Evolutionary conservation across 2,329 filamentous ascomycete species (phyloP).

Genomic region (Calonectria ilicicola): DNA sequence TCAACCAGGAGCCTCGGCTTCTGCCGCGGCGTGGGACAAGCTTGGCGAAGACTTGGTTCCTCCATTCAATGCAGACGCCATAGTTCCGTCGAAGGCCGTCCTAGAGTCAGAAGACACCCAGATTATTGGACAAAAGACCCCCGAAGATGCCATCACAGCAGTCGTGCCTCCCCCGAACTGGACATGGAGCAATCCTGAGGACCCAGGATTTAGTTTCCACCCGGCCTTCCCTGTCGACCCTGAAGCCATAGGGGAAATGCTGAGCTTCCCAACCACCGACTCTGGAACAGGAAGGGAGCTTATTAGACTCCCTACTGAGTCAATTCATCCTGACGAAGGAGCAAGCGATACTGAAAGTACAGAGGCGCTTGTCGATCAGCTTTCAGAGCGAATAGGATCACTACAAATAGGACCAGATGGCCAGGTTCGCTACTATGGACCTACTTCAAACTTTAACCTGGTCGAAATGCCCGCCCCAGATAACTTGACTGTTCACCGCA

Average conservation of each 20-base stretch:
- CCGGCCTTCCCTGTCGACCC: conserved; percentile 24
- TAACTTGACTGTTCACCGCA: conserved; percentile 39
- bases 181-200: conserved; percentile 28
- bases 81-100: neutral
- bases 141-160: conserved; percentile 9
- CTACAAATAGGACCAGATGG: conserved; percentile 40
- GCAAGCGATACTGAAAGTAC: conserved; percentile 35
- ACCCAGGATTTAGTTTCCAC: conserved; percentile 23
- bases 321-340: conserved; percentile 21
- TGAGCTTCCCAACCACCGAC: conserved; percentile 16
- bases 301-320: conserved; percentile 22
- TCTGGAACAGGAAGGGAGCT: neutral
- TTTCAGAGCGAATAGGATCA: conserved; percentile 42
- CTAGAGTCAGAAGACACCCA: conserved; percentile 5
- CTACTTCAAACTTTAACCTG: conserved; percentile 44
- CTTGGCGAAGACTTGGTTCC: neutral
- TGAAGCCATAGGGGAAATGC: conserved; percentile 16
- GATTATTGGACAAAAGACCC: conserved; percentile 1
- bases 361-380: conserved; percentile 41
- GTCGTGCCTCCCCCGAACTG: conserved; percentile 15
- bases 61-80: neutral
- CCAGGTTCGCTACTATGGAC: conserved; percentile 39
- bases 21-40: conserved; percentile 11
- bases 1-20: neutral
- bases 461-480: conserved; percentile 40